Conservation (phyloP, 208 protist genomes). For the Acanthamoeba royreba region DNA sequence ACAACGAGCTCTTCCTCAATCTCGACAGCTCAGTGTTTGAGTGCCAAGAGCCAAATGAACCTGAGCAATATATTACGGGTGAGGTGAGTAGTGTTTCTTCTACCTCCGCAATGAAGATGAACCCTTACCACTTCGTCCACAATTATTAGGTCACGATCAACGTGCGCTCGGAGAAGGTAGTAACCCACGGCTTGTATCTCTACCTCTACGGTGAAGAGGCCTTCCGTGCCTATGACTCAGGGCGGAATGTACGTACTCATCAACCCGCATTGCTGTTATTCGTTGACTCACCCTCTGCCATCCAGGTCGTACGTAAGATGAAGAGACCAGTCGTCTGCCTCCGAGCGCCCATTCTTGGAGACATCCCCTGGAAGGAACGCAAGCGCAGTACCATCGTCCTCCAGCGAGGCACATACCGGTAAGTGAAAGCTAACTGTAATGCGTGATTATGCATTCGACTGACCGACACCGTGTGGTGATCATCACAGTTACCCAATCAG, state of each 20-base stretch:
- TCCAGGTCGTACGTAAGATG: background rate
- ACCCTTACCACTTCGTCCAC: background rate
- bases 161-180: background rate
- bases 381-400: background rate
- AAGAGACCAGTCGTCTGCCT: background rate
- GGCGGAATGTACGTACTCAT: background rate
- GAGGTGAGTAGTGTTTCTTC: background rate
- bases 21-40: background rate
- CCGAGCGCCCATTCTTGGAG: background rate
- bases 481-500: background rate
- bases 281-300: background rate
- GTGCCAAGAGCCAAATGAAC: background rate
- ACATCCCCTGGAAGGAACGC: background rate
- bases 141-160: background rate
- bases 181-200: background rate
- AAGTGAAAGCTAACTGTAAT: background rate
- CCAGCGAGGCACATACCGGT: background rate
- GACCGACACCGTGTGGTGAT: background rate
- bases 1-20: constrained; percentile 12
- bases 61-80: background rate
- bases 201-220: background rate
- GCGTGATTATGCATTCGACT: background rate
- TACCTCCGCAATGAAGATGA: no score
- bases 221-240: background rate
- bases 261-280: no score